phyloP scores from a whole-genome alignment of 2,329 filamentous ascomycete species.

The Trichoderma afroharzianum region DNA sequence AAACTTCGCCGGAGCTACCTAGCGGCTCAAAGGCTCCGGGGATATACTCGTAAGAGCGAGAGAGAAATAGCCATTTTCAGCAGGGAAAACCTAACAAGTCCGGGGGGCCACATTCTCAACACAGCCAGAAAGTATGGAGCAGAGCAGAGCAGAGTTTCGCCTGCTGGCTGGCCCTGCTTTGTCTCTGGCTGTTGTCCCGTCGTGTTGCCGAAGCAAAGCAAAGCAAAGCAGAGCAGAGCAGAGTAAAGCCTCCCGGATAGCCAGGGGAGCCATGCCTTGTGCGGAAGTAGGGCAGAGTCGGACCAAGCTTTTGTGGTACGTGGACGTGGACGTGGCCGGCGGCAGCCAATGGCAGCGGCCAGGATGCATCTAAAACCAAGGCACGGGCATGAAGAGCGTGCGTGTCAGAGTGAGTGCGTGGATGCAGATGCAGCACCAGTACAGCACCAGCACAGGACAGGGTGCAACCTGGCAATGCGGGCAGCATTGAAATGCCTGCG shows the following conservation, averaged over 20 bases:
- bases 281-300: neutral
- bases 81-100: neutral
- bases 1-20: constrained; percentile 8
- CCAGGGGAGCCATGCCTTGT: constrained; percentile 1
- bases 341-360: neutral
- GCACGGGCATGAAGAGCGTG: neutral
- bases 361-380: neutral
- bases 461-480: neutral
- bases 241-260: neutral
- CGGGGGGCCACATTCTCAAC: neutral
- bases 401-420: neutral
- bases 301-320: neutral
- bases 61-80: neutral
- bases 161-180: neutral
- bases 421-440: neutral
- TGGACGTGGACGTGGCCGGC: neutral
- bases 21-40: constrained; percentile 8
- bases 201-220: neutral
- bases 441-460: neutral
- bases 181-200: neutral
- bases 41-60: neutral
- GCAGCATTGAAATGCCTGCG: neutral
- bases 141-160: neutral
- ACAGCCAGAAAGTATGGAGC: neutral
- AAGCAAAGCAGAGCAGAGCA: neutral